Conservation (phyloP, 306 rosid genomes). For the Sesbania bispinosa region DNA sequence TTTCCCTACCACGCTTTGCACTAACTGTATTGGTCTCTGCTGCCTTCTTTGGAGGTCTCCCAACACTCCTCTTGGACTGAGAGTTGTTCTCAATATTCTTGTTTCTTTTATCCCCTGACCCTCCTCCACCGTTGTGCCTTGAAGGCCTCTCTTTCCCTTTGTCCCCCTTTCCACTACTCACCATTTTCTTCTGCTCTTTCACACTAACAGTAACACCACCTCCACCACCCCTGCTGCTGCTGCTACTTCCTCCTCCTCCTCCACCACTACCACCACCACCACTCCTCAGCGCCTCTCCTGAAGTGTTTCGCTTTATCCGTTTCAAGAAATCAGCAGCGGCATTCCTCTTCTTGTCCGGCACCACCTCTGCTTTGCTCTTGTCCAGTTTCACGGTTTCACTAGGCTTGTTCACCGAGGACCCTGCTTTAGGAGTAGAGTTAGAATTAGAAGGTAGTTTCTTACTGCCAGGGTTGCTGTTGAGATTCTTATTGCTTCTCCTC, state of each 20-base stretch:
- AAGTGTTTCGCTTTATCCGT: slow-evolving; percentile 64
- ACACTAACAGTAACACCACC: slow-evolving; percentile 10
- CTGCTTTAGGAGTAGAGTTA: slow-evolving; percentile 33
- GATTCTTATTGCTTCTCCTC: slow-evolving; percentile 54
- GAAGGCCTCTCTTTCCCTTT: slow-evolving; percentile 52
- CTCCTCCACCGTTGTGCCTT: slow-evolving; percentile 39
- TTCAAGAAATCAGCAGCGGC: slow-evolving; percentile 83
- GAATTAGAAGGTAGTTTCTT: slow-evolving; percentile 39
- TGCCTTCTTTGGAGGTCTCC: slow-evolving; percentile 73
- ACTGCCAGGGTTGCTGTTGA: slow-evolving; percentile 23
- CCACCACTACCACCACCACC: slow-evolving; percentile 5
- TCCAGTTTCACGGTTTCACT: slow-evolving; percentile 40
- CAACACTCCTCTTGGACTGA: slow-evolving; percentile 69
- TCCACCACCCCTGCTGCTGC: slow-evolving; percentile 31
- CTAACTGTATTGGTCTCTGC: slow-evolving; percentile 37
- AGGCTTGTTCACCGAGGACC: slow-evolving; percentile 27
- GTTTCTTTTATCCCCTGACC: slow-evolving; percentile 39
- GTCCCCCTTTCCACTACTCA: slow-evolving; percentile 32
- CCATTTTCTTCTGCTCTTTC: slow-evolving; percentile 56
- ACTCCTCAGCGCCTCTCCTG: slow-evolving; percentile 35
- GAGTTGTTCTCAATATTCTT: slow-evolving; percentile 43
- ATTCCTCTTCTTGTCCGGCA: slow-evolving; percentile 54
- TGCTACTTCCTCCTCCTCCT: slow-evolving; percentile 18
- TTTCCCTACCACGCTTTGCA: slow-evolving; percentile 64
- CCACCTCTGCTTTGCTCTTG: slow-evolving; percentile 48